Base-by-base conservation (phyloP, 352 stramenopile genomes). In the Globisporangium uncinulatum region DNA sequence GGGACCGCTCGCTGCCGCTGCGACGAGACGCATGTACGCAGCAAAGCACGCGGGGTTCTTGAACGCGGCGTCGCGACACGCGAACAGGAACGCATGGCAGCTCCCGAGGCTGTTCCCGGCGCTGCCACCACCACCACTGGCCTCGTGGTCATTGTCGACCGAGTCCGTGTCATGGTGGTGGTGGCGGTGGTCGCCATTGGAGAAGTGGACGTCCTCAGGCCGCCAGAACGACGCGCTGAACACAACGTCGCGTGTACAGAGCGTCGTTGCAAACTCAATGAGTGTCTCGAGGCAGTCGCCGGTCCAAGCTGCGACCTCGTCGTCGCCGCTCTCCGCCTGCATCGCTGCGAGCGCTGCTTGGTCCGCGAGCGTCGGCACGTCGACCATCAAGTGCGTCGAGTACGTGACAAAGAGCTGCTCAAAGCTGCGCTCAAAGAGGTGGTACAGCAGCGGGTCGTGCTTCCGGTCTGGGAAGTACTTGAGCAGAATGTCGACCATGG, bases 281-380 rank as follows among this genome's bases (percentile, higher is more conserved):
- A 92, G 73, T 59, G 88, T 83, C 37, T 92, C 83, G 2, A 92
- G 62, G 31, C 83, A 90, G 59, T 92, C 83, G 15, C 83, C 83
- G 9, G 71, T 79, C 82, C 82, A 92, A 4, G 67, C 67, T 1
- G 57, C 66, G 19, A 86, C 64, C 14, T 87, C 79, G 13, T 87
- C 79, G 13, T 65, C 78, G 21, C 76, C 67, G 42, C 65, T 84
- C 59, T 92, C 79, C 0, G 77, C 71, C 61, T 89, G 76, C 73
- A 89, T 83, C 50, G 78, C 79, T 34, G 76, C 65, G 32, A 90
- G 54, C 11, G 72, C 74, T 5, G 71, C 73, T 60, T 89, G 83
- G 56, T 92, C 82, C 31, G 79, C 77, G 13, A 89, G 45, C 3
- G 82, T 92, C 17, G 82, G 82, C 44, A 92, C 77, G 49, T 89